A percentile compares a stretch with the other conserved stretches of the same genome.
Conservation (phyloP, 768 basidiomycete species). For the Leucosporidium yakuticum region DNA sequence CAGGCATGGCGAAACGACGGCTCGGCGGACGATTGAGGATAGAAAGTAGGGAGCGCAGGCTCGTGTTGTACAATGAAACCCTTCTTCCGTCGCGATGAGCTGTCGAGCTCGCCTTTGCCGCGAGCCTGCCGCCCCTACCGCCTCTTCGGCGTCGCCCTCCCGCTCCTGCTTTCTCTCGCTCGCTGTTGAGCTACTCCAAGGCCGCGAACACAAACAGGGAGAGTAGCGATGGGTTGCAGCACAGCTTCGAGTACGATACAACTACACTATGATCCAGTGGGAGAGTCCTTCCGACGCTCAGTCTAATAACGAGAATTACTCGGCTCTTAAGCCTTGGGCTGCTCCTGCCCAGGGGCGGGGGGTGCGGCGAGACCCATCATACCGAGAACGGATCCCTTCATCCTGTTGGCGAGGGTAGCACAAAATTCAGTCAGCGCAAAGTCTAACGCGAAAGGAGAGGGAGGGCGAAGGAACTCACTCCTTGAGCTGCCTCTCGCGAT, state of each 20-base stretch:
- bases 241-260: background rate
- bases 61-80: no score
- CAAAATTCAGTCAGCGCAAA: background rate
- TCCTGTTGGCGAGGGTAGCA: slow-evolving; percentile 13
- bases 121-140: no score
- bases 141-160: no score
- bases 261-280: no score
- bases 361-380: slow-evolving; percentile 24
- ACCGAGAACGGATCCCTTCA: slow-evolving; percentile 29
- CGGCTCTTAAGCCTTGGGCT: background rate
- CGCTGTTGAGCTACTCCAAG: no score
- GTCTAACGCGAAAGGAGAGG: background rate
- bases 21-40: no score
- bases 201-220: background rate
- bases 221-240: background rate
- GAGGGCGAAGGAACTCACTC: slow-evolving; percentile 21
- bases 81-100: no score
- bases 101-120: no score
- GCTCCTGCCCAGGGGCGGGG: background rate
- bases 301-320: no score
- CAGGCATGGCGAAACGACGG: no score
- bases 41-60: no score
- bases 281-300: no score
- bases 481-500: slow-evolving; percentile 48
- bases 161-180: background rate